phyloP scores from a whole-genome alignment of 2,329 filamentous ascomycete species.

The Daldinia sp. region DNA sequence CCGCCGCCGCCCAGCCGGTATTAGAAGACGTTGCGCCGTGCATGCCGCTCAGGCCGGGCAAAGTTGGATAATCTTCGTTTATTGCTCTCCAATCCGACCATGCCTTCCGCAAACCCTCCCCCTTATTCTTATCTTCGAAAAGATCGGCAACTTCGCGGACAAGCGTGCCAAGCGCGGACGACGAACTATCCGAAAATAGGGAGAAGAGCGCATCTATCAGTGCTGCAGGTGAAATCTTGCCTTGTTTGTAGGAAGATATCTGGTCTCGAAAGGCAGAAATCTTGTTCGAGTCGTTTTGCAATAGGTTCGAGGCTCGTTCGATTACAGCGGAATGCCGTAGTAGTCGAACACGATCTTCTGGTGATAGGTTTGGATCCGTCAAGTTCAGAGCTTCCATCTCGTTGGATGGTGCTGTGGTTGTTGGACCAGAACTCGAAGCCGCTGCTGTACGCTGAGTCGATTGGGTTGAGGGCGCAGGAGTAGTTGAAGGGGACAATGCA shows the following conservation, averaged over 20 bases:
- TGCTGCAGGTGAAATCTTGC: conserved; percentile 73
- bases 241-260: conserved; percentile 80
- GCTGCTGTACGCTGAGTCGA: conserved; percentile 28
- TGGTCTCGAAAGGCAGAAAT: conserved; percentile 78
- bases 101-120: conserved; percentile 76
- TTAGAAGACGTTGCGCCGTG: conserved; percentile 66
- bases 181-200: conserved; percentile 80
- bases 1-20: conserved; percentile 68
- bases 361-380: conserved; percentile 63
- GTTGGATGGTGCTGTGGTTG: conserved; percentile 37
- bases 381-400: conserved; percentile 62
- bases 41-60: conserved; percentile 78
- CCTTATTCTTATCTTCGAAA: conserved; percentile 83
- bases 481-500: conserved; percentile 48
- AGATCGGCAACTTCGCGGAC: conserved; percentile 92
- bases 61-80: conserved; percentile 91
- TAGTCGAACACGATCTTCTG: conserved; percentile 82
- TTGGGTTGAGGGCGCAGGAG: conserved; percentile 52
- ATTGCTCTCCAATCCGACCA: conserved; percentile 97
- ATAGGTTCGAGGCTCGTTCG: conserved; percentile 81
- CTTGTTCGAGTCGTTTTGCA: conserved; percentile 79
- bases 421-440: conserved; percentile 30
- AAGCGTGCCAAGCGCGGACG: conserved; percentile 84
- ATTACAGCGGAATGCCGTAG: conserved; percentile 85
- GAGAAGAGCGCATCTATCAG: conserved; percentile 89